Base-by-base conservation (phyloP, 495 filamentous ascomycete species). In the Penicillium ochrochloron region DNA sequence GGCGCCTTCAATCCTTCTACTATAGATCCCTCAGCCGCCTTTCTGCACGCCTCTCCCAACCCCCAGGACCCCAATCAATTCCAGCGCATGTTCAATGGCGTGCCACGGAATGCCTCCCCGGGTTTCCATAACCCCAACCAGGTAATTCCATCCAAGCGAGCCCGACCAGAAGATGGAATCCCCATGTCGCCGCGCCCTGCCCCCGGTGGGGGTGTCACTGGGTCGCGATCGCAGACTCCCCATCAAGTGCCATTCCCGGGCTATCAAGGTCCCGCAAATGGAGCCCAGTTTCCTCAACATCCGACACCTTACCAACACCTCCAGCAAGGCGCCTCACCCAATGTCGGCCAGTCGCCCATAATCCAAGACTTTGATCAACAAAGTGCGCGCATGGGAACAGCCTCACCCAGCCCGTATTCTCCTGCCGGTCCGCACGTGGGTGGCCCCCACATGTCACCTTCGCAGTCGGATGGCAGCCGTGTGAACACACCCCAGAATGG, bases 211-310 rank as follows among this genome's bases (percentile, higher is more conserved):
- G 89, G 88, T 73, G 75, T 93, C 29, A 86, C 90, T 34, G 87
- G 86, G 37, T 97, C 94, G 76, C 92, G 94, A 75, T 94, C 94
- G 66, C 94, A 97, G 68, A 98, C 94, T 33, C 94, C 94, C 34
- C 90, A 92, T 68, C 90, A 96, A 67, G 79, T 85, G 67, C 76
- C 83, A 56, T 83, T 88, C 81, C 82, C 85, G 65, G 82, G 90
- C 69, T 87, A 87, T 73, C 86, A 84, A 67, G 85, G 83, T 70
- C 67, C 85, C 67, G 69, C 87, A 73, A 86, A 88, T 78, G 80
- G 83, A 66, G 77, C 83, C 44, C 82, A 83, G 59, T 85, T 85
- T 59, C 65, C 75, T 34, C 77, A 82, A 51, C 80, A 81, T 70
- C 86, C 88, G 27, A 87, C 84, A 59, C 89, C 86, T 42, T 95